Evolutionary conservation across 225 moss, liverwort and hornwort genomes (phyloP), one percentile per base, ranked within the genome.

Genomic region (Polytrichum commune): DNA sequence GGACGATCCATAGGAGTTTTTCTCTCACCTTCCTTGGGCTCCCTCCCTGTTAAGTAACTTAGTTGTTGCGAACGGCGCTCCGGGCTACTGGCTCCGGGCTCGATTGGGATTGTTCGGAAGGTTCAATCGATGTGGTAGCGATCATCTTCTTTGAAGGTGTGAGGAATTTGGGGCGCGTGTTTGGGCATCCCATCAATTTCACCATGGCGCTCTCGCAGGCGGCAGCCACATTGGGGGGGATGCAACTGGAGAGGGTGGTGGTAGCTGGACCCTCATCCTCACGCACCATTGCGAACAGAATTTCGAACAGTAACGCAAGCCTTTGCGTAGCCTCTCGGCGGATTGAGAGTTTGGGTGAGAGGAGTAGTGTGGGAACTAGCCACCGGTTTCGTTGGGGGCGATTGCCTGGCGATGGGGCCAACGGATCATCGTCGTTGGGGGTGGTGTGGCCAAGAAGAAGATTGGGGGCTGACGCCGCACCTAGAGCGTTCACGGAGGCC

Each of bases 401-500:
- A 27, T 54, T 5, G 55, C 18, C 69, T 54, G 29, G 26, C 19
- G 55, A 33, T 60, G 60, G 69, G 22, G 20, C 22, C 57, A 29
- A 30, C 35, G 69, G 57, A 70, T 19, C 57, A 16, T 46, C 46
- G 0, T 46, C 46, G 16, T 46, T 46, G 13, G 46, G 46, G 55
- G 2, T 27, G 63, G 2, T 27, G 63, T 62, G 55, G 5, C 71
- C 18, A 13, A 35, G 79, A 9, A 70, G 4, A 58, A 60, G 66
- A 3, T 8, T 70, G 25, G 69, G 57, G 38, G 16, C 23, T 22
- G 66, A 53, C 53, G 5, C 27, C 64, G 68, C 13, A 18, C 58
- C 73, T 5, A 57, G 28, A 69, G 80, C 86, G 29, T 71, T 83
- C 55, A 65, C 80, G 60, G 83, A 83, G 57, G 7, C 72, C 26